Evolutionary conservation across 73 alveolate species (phyloP).

Genomic region (Paraurostyla sp.): DNA sequence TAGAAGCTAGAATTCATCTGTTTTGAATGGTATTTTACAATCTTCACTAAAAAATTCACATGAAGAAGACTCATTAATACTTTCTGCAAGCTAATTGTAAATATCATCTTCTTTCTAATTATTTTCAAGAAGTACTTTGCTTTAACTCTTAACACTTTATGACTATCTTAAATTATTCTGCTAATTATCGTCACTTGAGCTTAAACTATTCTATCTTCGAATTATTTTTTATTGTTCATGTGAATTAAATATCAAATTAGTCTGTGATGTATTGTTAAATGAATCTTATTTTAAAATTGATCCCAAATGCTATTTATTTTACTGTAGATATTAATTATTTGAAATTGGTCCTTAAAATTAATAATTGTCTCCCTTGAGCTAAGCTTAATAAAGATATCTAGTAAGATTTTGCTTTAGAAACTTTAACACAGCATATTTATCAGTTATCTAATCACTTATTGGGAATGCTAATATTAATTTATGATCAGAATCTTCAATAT

Average conservation of each 20-base stretch:
- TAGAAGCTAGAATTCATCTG: conserved; percentile 37
- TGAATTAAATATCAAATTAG: neutral
- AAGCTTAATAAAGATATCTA: conserved; percentile 13
- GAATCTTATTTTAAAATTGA: neutral
- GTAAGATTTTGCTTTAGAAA: conserved; percentile 28
- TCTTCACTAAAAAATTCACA: neutral
- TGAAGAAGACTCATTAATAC: neutral
- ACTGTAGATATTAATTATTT: too few relatives aligned
- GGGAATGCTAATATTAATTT: conserved; percentile 17
- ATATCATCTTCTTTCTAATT: too few relatives aligned
- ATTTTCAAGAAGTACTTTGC: too few relatives aligned
- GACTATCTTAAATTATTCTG: neutral
- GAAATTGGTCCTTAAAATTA: too few relatives aligned
- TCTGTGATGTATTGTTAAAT: too few relatives aligned
- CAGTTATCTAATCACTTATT: neutral
- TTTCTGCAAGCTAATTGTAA: neutral
- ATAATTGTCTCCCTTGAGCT: neutral
- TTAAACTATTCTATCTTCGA: conserved; percentile 7
- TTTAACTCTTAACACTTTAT: too few relatives aligned
- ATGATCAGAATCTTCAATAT: conserved; percentile 25
- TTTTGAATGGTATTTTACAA: neutral
- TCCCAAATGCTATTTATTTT: too few relatives aligned
- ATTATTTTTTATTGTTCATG: neutral
- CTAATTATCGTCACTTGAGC: conserved; percentile 1
- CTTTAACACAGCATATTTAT: conserved; percentile 44